Evolutionary conservation across 2,329 filamentous ascomycete species (phyloP).

Genomic region (Hortaea sp.): DNA sequence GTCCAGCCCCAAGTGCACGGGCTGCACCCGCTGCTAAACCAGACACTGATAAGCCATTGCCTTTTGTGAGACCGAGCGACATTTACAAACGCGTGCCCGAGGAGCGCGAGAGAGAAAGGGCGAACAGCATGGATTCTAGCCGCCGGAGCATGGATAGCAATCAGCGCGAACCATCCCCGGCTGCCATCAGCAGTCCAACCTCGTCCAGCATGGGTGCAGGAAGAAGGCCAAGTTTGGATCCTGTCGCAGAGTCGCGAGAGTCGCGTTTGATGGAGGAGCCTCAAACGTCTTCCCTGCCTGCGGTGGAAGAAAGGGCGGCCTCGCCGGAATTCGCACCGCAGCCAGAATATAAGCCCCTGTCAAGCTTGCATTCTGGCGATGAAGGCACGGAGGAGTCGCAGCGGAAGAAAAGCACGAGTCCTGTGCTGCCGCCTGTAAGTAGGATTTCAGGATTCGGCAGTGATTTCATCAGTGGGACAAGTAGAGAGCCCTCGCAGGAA

Average conservation of each 20-base stretch:
- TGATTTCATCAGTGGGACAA: constrained; percentile 17
- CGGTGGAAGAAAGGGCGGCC: neutral
- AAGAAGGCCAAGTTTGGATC: constrained; percentile 8
- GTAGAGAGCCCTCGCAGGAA: neutral
- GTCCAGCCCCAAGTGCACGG: constrained; percentile 13
- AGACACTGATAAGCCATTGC: constrained; percentile 41
- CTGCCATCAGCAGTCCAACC: constrained; percentile 1
- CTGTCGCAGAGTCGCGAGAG: constrained; percentile 13
- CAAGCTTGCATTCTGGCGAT: neutral
- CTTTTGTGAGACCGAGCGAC: constrained; percentile 64
- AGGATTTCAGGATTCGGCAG: constrained; percentile 34
- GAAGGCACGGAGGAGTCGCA: neutral
- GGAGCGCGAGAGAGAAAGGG: constrained; percentile 48
- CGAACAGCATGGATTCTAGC: constrained; percentile 48
- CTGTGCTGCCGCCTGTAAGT: constrained; percentile 33
- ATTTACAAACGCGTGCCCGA: constrained; percentile 65
- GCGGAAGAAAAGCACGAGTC: constrained; percentile 18
- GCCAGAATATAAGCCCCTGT: constrained; percentile 3
- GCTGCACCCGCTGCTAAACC: constrained; percentile 2
- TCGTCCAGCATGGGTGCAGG: constrained; percentile 5
- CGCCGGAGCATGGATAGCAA: constrained; percentile 47
- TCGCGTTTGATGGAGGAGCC: neutral
- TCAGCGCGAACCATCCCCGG: constrained; percentile 6
- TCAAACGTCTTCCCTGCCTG: neutral
- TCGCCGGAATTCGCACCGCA: neutral